These are phyloP conservation scores for Pisolithus tinctorius DNA, from an alignment of 768 basidiomycete species.

Conservation along the genomic window DNA sequence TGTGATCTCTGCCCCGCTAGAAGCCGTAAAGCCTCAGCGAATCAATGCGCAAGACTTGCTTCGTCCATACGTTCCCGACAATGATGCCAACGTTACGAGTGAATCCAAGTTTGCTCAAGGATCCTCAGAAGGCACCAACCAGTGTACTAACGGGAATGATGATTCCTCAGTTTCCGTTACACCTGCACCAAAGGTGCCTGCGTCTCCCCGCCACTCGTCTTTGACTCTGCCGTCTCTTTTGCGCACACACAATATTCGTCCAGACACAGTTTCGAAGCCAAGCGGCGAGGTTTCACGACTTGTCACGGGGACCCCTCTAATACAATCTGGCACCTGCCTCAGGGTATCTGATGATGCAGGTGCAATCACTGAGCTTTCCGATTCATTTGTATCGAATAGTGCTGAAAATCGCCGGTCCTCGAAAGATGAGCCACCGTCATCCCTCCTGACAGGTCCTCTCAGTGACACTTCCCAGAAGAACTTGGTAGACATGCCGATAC, in stretches of 20 bases:
- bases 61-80: constrained; percentile 10
- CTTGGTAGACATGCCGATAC: background rate
- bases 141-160: constrained; percentile 3
- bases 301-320: constrained; percentile 1
- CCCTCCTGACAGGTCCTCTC: constrained; percentile 15
- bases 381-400: no score
- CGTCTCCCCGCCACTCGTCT: constrained; percentile 11
- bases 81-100: constrained; percentile 4
- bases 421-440: constrained; percentile 12
- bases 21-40: constrained; percentile 8
- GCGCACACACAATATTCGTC: constrained; percentile 8
- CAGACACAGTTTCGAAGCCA: constrained; percentile 2
- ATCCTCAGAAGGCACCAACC: constrained; percentile 5
- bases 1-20: constrained; percentile 1
- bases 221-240: constrained; percentile 10
- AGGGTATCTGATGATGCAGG: constrained; percentile 1
- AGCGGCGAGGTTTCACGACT: constrained; percentile 1
- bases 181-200: constrained; percentile 13
- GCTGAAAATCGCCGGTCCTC: no score
- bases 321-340: background rate
- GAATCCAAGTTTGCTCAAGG: constrained; percentile 1
- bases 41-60: constrained; percentile 19
- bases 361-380: background rate
- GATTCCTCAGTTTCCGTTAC: constrained; percentile 4
- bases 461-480: constrained; percentile 1